Conservation (phyloP, 1,139 yeast species). For the Saccharomycopsis phalli region DNA sequence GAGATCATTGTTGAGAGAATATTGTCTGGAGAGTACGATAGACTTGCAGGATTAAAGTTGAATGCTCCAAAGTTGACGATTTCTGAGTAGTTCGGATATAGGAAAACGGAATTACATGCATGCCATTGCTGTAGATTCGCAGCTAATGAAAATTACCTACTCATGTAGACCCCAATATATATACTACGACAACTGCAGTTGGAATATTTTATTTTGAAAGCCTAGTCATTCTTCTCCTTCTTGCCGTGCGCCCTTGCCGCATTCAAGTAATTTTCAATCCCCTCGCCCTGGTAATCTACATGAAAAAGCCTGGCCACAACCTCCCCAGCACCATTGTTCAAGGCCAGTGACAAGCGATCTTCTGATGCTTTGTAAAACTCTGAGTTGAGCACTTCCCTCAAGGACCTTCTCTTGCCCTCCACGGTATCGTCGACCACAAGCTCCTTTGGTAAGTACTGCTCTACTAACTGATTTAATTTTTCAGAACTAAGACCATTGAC, state of each 20-base stretch:
- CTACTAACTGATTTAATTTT: constrained; percentile 29
- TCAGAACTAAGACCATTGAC: constrained; percentile 31
- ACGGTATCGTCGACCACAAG: constrained; percentile 37
- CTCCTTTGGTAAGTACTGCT: constrained; percentile 24
- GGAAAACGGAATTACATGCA: too few species aligned
- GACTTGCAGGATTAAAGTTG: constrained; percentile 53
- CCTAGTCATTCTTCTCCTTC: constrained; percentile 22
- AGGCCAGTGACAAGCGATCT: constrained; percentile 36
- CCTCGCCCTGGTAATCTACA: constrained; percentile 49
- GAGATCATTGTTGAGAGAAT: constrained; percentile 76
- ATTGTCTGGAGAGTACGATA: constrained; percentile 78
- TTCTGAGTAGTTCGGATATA: too few species aligned
- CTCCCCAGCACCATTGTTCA: constrained; percentile 42
- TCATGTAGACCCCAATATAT: too few species aligned
- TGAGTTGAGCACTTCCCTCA: constrained; percentile 41
- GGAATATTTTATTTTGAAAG: not conserved
- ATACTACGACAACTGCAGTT: too few species aligned
- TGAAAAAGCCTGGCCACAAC: constrained; percentile 45
- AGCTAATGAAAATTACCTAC: too few species aligned
- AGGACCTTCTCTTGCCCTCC: constrained; percentile 34
- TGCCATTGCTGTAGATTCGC: too few species aligned
- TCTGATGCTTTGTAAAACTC: constrained; percentile 46
- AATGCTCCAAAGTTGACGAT: constrained; percentile 20
- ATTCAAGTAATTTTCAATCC: constrained; percentile 43
- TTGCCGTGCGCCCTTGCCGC: constrained; percentile 36